Evolutionary conservation across 371 early-diverging fungal genomes (phyloP).

Genomic region (Mucor piriformis): DNA sequence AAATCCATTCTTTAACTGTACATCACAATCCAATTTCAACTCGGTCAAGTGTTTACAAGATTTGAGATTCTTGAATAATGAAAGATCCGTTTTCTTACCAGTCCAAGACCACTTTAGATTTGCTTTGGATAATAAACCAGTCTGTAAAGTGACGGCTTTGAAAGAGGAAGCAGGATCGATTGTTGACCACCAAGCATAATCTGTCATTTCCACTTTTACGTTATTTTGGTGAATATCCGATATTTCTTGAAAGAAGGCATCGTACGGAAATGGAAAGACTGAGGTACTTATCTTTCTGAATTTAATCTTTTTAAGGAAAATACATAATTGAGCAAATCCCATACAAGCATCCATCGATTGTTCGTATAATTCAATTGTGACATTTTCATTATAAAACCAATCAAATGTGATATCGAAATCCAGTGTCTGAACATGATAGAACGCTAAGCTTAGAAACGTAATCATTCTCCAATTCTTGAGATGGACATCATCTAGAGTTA

Average conservation of each 20-base stretch:
- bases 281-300: constrained; percentile 26
- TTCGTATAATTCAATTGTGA: constrained; percentile 26
- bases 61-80: constrained; percentile 20
- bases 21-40: constrained; percentile 24
- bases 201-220: constrained; percentile 23
- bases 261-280: constrained; percentile 31
- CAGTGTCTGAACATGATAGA: constrained; percentile 24
- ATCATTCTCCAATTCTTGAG: constrained; percentile 26
- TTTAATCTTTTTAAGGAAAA: constrained; percentile 22
- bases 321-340: constrained; percentile 31
- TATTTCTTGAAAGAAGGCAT: constrained; percentile 31
- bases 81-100: constrained; percentile 26
- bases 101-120: constrained; percentile 29
- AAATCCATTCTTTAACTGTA: constrained; percentile 25
- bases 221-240: constrained; percentile 14
- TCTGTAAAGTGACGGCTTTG: constrained; percentile 15
- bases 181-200: constrained; percentile 30
- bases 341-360: constrained; percentile 32
- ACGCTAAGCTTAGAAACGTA: constrained; percentile 27
- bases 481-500: constrained; percentile 27
- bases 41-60: constrained; percentile 23
- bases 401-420: constrained; percentile 35
- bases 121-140: constrained; percentile 23
- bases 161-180: constrained; percentile 27
- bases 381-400: constrained; percentile 29